Evolutionary conservation across 305 asterid species (phyloP).

Genomic region (Lippia alba): DNA sequence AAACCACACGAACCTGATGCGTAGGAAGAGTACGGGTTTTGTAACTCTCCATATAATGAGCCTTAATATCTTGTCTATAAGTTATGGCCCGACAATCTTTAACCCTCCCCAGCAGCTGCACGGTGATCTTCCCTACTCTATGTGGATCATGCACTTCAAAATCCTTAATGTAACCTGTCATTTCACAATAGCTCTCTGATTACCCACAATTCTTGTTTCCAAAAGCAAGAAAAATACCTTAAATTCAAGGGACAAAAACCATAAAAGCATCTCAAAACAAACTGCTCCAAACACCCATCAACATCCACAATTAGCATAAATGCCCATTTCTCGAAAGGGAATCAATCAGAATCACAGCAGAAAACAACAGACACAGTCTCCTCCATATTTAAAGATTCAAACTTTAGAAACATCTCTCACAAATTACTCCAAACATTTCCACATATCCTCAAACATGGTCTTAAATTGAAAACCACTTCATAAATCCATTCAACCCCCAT

Average conservation of each 20-base stretch:
- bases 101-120: slow-evolving; percentile 85
- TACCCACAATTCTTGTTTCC: slow-evolving; percentile 28
- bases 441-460: too few relatives aligned
- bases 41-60: slow-evolving; percentile 57
- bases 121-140: slow-evolving; percentile 80
- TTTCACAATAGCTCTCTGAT: slow-evolving; percentile 32
- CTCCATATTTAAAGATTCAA: too few relatives aligned
- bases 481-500: too few relatives aligned
- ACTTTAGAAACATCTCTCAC: too few relatives aligned
- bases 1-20: slow-evolving; percentile 66
- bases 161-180: slow-evolving; percentile 86
- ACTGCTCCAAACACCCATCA: too few relatives aligned
- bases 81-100: slow-evolving; percentile 85
- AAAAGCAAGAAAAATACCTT: not conserved
- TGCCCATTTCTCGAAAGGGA: slow-evolving; percentile 17
- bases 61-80: slow-evolving; percentile 85
- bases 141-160: slow-evolving; percentile 79
- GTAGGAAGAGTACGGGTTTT: slow-evolving; percentile 84
- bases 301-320: too few relatives aligned
- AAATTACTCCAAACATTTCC: too few relatives aligned
- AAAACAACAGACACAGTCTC: too few relatives aligned
- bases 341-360: not conserved
- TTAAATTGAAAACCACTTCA: too few relatives aligned
- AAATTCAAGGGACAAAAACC: slow-evolving; percentile 1
- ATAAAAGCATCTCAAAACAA: slow-evolving; percentile 16